A percentile compares a stretch with the other conserved stretches of the same genome.
These are phyloP conservation scores for Yamadazyma songkhlaensis DNA, from an alignment of 1,139 yeast species.

Conservation along the genomic window DNA sequence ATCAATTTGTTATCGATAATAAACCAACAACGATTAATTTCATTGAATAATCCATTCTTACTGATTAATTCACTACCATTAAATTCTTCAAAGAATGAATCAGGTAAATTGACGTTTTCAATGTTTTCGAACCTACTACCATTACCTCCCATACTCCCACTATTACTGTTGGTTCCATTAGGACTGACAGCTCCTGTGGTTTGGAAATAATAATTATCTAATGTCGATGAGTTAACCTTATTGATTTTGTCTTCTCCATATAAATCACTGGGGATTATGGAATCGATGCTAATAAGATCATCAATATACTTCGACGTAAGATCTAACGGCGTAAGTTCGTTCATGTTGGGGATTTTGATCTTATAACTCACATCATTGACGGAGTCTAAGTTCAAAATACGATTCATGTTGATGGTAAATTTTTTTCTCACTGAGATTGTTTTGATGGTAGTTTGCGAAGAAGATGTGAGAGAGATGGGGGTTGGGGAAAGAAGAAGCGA, in stretches of 20 bases:
- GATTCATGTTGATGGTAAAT: conserved; percentile 4
- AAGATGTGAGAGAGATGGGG: background rate
- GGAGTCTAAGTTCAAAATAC: conserved; percentile 19
- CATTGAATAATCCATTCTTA: conserved; percentile 82
- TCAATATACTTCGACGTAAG: conserved; percentile 44
- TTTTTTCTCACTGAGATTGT: conserved; percentile 3
- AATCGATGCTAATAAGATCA: conserved; percentile 44
- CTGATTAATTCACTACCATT: conserved; percentile 65
- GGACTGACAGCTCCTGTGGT: conserved; percentile 34
- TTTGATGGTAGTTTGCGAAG: background rate
- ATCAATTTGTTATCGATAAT: conserved; percentile 78
- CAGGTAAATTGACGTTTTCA: conserved; percentile 73
- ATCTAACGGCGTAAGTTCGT: conserved; percentile 41
- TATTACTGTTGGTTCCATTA: background rate
- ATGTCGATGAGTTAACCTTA: conserved; percentile 32
- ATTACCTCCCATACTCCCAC: background rate
- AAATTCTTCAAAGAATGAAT: conserved; percentile 74
- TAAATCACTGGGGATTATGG: conserved; percentile 45
- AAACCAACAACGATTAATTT: conserved; percentile 84
- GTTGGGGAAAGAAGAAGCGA: background rate
- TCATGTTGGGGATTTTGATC: conserved; percentile 43
- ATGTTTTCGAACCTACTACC: conserved; percentile 54
- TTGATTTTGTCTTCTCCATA: conserved; percentile 39
- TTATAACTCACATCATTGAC: conserved; percentile 44
- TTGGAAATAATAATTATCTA: conserved; percentile 46